Percentiles rank a stretch among this genome's conserved stretches.
Evolutionary conservation across 345 rosid species (phyloP).

Genomic region (Eucalyptus pauciflora): DNA sequence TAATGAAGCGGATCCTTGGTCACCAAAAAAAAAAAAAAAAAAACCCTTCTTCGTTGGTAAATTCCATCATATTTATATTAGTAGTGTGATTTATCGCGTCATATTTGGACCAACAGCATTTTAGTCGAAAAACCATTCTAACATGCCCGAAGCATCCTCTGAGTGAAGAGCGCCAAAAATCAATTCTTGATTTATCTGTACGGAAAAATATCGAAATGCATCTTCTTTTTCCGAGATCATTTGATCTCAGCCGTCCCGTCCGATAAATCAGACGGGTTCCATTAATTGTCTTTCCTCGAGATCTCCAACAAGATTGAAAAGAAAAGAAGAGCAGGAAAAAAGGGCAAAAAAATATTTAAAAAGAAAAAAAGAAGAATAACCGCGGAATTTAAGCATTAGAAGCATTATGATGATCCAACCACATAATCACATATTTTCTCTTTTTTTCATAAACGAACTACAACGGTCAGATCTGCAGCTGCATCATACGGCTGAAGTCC

Average conservation of each 20-base stretch:
- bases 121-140: neutral
- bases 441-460: neutral
- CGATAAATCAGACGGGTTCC: neutral
- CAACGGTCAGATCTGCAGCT: conserved; percentile 11
- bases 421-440: neutral
- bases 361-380: neutral
- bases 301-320: neutral
- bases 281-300: neutral
- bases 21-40: no score
- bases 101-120: neutral
- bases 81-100: neutral
- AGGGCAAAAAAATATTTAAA: neutral
- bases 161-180: neutral
- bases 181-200: neutral
- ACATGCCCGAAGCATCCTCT: neutral
- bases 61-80: neutral
- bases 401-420: neutral
- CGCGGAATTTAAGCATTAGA: neutral
- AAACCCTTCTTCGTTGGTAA: neutral
- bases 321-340: neutral
- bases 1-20: no score
- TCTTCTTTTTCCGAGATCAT: neutral
- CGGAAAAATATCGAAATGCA: neutral
- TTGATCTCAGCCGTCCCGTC: neutral
- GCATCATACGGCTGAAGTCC: conserved; percentile 85